A percentile compares a stretch with the other conserved stretches of the same genome.
These are phyloP conservation scores for Colletotrichum lini DNA, from an alignment of 2,329 filamentous ascomycete species.

Conservation along the genomic window DNA sequence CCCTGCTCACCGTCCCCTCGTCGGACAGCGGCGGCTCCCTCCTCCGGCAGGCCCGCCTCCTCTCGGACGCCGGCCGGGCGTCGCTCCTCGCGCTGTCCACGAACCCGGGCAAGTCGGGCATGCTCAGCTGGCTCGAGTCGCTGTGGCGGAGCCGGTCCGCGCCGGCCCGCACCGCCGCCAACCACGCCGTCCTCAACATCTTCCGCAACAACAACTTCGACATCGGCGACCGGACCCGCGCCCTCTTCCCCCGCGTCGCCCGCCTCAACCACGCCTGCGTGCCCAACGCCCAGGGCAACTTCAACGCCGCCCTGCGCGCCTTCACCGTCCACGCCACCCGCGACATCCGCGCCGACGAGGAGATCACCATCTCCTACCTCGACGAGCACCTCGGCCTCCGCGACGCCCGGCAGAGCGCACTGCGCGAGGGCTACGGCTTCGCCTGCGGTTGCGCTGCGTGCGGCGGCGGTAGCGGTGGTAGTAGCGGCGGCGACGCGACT, in stretches of 20 bases:
- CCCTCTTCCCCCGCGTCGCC: constrained; percentile 35
- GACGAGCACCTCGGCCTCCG: constrained; percentile 30
- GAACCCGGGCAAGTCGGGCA: constrained; percentile 28
- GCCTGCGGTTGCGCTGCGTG: constrained; percentile 24
- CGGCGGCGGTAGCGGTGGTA: no score
- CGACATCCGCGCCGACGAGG: constrained; percentile 28
- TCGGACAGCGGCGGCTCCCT: constrained; percentile 27
- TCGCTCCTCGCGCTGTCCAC: constrained; percentile 27
- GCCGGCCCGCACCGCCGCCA: constrained; percentile 15
- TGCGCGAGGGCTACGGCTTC: constrained; percentile 30
- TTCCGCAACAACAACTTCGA: constrained; percentile 41
- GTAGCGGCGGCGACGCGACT: not conserved
- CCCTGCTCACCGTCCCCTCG: constrained; percentile 33
- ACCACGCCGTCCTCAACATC: constrained; percentile 40
- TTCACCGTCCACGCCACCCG: constrained; percentile 37
- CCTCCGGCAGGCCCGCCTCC: constrained; percentile 17
- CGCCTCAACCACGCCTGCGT: constrained; percentile 39
- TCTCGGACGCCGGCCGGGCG: constrained; percentile 14
- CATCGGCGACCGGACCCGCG: constrained; percentile 22
- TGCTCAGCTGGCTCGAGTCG: constrained; percentile 37
- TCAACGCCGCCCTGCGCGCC: constrained; percentile 15
- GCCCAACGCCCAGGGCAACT: constrained; percentile 39
- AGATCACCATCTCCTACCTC: constrained; percentile 40
- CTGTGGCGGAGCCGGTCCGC: constrained; percentile 34
- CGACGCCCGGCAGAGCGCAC: constrained; percentile 9